phyloP scores from a whole-genome alignment of 192 early-diverging fungal species.

The Haplosporangium gracile region DNA sequence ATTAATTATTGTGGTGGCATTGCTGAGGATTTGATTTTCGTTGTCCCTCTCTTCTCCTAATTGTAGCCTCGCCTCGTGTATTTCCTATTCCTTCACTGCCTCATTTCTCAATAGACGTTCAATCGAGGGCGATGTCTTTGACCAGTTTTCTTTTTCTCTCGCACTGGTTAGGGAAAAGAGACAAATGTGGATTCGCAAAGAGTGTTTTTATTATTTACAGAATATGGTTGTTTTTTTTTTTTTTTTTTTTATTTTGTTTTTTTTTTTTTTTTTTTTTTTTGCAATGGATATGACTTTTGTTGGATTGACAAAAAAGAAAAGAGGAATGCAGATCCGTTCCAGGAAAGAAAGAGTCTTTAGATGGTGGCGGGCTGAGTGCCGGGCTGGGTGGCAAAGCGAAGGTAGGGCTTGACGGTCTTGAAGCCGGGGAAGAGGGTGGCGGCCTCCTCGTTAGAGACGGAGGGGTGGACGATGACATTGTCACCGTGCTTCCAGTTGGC shows the following conservation, averaged over 20 bases:
- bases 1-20: no score
- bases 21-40: no score
- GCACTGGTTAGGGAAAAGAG: no score
- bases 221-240: background rate
- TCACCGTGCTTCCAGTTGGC: slow-evolving; percentile 92
- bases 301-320: slow-evolving; percentile 1
- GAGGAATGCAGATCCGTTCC: background rate
- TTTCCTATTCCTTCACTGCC: no score
- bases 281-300: slow-evolving; percentile 5
- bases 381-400: slow-evolving; percentile 75
- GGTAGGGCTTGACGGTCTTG: slow-evolving; percentile 86
- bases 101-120: no score
- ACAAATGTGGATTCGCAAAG: background rate
- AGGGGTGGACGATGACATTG: slow-evolving; percentile 93
- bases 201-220: slow-evolving; percentile 8
- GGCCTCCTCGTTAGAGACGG: slow-evolving; percentile 88
- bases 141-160: no score
- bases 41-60: no score
- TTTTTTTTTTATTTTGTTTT: no score
- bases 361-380: slow-evolving; percentile 21
- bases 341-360: background rate
- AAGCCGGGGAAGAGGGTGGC: slow-evolving; percentile 85
- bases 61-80: no score
- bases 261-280: no score
- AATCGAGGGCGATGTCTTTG: no score